Percentiles rank a stretch among this genome's conserved stretches.
phyloP scores from a whole-genome alignment of 257 asterid species.

The Plantago major region DNA sequence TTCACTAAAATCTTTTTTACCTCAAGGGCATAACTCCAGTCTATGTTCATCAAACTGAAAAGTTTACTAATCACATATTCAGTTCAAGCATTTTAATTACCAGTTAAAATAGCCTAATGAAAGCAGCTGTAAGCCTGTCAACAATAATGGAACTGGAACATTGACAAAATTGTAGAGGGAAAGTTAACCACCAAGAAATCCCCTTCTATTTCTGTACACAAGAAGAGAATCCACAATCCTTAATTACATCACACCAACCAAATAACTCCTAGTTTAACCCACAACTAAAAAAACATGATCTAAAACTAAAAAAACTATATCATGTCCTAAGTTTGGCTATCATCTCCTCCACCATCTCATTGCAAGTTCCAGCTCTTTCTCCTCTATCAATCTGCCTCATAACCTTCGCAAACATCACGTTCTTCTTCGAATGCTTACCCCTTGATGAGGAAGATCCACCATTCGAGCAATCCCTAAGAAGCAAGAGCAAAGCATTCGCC shows the following conservation, averaged over 20 bases:
- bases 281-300: constrained; percentile 14
- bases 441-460: constrained; percentile 24
- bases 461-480: constrained; percentile 57
- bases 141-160: neutral
- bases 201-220: constrained; percentile 5
- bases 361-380: constrained; percentile 46
- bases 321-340: constrained; percentile 77
- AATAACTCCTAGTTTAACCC: constrained; percentile 6
- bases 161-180: neutral
- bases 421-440: constrained; percentile 39
- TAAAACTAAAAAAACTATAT: constrained; percentile 10
- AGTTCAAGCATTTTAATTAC: too few relatives aligned
- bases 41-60: too few relatives aligned
- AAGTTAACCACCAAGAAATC: neutral
- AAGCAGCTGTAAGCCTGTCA: neutral
- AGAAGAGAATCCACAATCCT: constrained; percentile 12
- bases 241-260: constrained; percentile 8
- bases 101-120: too few relatives aligned
- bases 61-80: too few relatives aligned
- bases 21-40: too few relatives aligned
- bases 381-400: constrained; percentile 77
- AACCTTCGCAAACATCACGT: constrained; percentile 45
- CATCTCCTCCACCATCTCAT: constrained; percentile 66
- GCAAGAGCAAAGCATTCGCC: constrained; percentile 61
- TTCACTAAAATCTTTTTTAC: too few relatives aligned